Percentiles rank a stretch among this genome's conserved stretches.
Evolutionary conservation across 768 basidiomycete genomes (phyloP).

Genomic region (Trametes meyenii): DNA sequence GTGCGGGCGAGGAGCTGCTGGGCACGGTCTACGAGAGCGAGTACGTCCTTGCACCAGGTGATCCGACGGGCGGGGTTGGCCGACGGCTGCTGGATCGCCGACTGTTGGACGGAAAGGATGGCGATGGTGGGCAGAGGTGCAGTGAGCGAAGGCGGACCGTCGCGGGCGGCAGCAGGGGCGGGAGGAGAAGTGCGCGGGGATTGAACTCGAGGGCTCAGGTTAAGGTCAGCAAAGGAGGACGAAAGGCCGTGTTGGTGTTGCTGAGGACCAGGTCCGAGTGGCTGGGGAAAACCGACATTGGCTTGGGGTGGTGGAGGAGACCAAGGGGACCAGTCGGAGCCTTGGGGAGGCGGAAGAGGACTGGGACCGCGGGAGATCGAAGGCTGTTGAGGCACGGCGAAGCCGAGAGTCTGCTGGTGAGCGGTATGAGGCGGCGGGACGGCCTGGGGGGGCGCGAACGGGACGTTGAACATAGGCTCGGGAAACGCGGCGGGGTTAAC

Average conservation of each 20-base stretch:
- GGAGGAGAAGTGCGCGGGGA: slow-evolving; percentile 31
- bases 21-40: slow-evolving; percentile 74
- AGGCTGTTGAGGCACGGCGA: slow-evolving; percentile 9
- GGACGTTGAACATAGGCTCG: slow-evolving; percentile 21
- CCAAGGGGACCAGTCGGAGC: slow-evolving; percentile 33
- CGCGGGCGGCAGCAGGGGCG: slow-evolving; percentile 25
- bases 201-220: slow-evolving; percentile 19
- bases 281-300: slow-evolving; percentile 9
- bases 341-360: slow-evolving; percentile 29
- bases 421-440: slow-evolving; percentile 17
- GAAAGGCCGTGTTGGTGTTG: slow-evolving; percentile 20
- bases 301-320: slow-evolving; percentile 13
- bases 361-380: slow-evolving; percentile 27
- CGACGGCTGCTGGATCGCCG: slow-evolving; percentile 53
- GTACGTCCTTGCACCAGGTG: slow-evolving; percentile 81
- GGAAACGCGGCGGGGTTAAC: slow-evolving; percentile 27
- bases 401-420: slow-evolving; percentile 1
- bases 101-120: slow-evolving; percentile 54
- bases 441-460: slow-evolving; percentile 18
- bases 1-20: slow-evolving; percentile 34
- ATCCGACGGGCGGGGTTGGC: slow-evolving; percentile 66
- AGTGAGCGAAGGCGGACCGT: slow-evolving; percentile 54
- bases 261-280: slow-evolving; percentile 4
- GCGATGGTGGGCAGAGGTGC: slow-evolving; percentile 69
- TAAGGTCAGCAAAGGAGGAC: slow-evolving; percentile 23